Evolutionary conservation across 2,329 filamentous ascomycete genomes (phyloP).

Genomic region (Paecilomyces dactylethromorphus): DNA sequence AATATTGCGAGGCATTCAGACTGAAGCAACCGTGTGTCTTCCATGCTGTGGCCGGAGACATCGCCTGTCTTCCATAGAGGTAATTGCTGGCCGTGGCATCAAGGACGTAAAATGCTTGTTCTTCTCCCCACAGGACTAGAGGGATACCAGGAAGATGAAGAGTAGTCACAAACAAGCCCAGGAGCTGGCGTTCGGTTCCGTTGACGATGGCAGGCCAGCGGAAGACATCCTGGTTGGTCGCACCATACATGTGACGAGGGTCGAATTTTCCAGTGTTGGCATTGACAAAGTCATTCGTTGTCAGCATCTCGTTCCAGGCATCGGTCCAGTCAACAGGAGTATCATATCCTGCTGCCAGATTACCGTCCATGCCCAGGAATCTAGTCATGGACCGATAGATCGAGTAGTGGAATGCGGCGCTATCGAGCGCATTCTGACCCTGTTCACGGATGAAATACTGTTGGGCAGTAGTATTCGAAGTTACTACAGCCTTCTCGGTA

Average conservation of each 20-base stretch:
- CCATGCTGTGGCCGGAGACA: conserved; percentile 57
- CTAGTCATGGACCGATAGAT: conserved; percentile 57
- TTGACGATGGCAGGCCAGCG: conserved; percentile 55
- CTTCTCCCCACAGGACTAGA: conserved; percentile 57
- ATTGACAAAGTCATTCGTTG: conserved; percentile 56
- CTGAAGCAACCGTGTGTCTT: conserved; percentile 59
- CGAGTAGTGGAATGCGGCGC: conserved; percentile 58
- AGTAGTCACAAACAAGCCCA: conserved; percentile 54
- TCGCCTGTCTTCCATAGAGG: conserved; percentile 58
- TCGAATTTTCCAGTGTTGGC: conserved; percentile 56
- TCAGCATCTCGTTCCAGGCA: conserved; percentile 51
- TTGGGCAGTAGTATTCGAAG: conserved; percentile 38
- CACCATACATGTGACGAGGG: conserved; percentile 58
- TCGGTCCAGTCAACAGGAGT: conserved; percentile 49
- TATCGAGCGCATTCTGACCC: conserved; percentile 51
- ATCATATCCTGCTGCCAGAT: conserved; percentile 49
- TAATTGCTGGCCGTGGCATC: conserved; percentile 61
- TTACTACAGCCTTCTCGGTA: conserved; percentile 41
- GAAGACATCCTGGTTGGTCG: conserved; percentile 61
- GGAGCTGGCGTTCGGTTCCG: conserved; percentile 51
- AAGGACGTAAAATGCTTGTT: conserved; percentile 58
- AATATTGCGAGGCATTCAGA: conserved; percentile 51
- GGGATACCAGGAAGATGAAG: conserved; percentile 57
- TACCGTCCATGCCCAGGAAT: conserved; percentile 55
- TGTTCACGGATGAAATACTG: conserved; percentile 47